Conservation (phyloP, 2,329 filamentous ascomycete genomes). For the Bipolaris sorokiniana region DNA sequence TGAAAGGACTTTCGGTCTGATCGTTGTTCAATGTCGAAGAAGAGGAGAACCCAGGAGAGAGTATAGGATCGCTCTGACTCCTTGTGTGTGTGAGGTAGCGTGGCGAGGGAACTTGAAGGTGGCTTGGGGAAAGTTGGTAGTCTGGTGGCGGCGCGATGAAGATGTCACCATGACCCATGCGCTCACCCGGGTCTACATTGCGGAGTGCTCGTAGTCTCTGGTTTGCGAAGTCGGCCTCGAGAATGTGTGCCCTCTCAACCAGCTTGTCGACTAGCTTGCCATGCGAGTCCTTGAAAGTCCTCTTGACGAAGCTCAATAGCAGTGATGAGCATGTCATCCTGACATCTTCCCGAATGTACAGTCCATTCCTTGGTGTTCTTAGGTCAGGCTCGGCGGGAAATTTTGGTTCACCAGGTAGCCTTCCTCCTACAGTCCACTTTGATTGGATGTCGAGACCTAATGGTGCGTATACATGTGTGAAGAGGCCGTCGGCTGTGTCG, state of each 20-base stretch:
- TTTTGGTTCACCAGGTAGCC: conserved; percentile 70
- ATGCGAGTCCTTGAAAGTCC: conserved; percentile 79
- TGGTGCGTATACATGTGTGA: conserved; percentile 85
- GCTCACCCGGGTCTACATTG: conserved; percentile 39
- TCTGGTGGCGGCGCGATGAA: conserved; percentile 47
- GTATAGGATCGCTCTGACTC: conserved; percentile 31
- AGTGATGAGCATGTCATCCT: conserved; percentile 81
- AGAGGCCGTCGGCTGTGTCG: conserved; percentile 72
- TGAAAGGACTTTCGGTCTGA: conserved; percentile 17
- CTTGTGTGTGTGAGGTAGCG: conserved; percentile 24
- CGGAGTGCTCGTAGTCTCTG: conserved; percentile 40
- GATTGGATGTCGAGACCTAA: conserved; percentile 79
- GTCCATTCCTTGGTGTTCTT: conserved; percentile 67
- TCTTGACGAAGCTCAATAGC: conserved; percentile 78
- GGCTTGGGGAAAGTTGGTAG: conserved; percentile 22
- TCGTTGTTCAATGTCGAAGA: conserved; percentile 24
- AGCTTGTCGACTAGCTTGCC: conserved; percentile 67
- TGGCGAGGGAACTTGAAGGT: conserved; percentile 19
- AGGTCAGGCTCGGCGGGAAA: conserved; percentile 71
- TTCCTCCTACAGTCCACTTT: conserved; percentile 78
- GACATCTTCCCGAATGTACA: conserved; percentile 86
- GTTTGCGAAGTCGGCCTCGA: conserved; percentile 45
- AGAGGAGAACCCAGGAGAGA: conserved; percentile 30
- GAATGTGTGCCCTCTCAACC: conserved; percentile 46
- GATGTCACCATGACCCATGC: conserved; percentile 43